Evolutionary conservation across 768 basidiomycete species (phyloP).

Genomic region (Xerocomellus intermedius): DNA sequence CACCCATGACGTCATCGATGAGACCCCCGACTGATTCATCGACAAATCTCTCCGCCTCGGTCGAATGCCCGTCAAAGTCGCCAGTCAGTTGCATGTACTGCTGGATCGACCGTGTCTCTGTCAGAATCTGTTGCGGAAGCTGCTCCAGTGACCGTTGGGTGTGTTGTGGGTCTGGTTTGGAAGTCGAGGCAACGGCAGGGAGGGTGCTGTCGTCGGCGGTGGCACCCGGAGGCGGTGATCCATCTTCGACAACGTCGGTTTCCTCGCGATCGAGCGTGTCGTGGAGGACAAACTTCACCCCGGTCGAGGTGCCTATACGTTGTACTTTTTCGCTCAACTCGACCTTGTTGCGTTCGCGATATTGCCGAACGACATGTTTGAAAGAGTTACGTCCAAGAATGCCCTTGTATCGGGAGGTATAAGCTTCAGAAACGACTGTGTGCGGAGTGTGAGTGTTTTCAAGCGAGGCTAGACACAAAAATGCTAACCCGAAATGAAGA

Average conservation of each 20-base stretch:
- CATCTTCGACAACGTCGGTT: not conserved
- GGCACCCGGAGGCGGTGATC: not conserved
- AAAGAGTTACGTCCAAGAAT: constrained; percentile 48
- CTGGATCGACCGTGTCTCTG: constrained; percentile 38
- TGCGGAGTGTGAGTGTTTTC: not conserved
- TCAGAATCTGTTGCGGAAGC: constrained; percentile 40
- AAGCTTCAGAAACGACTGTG: constrained; percentile 64
- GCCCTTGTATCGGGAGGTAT: constrained; percentile 61
- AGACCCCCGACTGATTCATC: constrained; percentile 32
- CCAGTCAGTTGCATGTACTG: constrained; percentile 39
- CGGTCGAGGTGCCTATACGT: not conserved
- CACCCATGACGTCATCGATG: constrained; percentile 41
- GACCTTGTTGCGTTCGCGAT: constrained; percentile 33
- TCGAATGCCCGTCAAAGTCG: constrained; percentile 8
- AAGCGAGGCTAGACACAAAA: not conserved
- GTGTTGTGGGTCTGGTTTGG: not conserved
- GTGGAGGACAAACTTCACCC: not conserved
- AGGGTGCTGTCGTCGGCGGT: not conserved
- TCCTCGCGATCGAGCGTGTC: not conserved
- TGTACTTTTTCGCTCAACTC: constrained; percentile 16
- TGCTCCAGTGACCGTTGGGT: constrained; percentile 35
- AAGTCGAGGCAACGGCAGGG: not conserved
- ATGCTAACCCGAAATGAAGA: constrained; percentile 62
- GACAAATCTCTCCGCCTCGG: constrained; percentile 1
- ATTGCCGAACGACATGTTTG: constrained; percentile 45